Evolutionary conservation across 2,329 filamentous ascomycete genomes (phyloP).

Genomic region (Capronia epimyces): DNA sequence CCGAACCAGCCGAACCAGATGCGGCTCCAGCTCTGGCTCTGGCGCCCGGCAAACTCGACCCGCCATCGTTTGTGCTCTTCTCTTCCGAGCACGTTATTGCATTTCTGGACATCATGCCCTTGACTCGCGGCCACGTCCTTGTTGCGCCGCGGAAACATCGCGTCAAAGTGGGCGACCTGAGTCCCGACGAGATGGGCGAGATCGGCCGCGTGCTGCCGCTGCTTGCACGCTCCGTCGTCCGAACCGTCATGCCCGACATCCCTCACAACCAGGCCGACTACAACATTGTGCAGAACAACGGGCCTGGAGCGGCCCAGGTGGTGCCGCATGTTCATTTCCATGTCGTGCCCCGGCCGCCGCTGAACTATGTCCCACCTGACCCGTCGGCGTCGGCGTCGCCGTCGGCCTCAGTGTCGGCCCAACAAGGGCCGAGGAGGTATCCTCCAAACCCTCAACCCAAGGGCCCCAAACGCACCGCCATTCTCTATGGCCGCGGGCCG

Average conservation of each 20-base stretch:
- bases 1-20: no score
- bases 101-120: conserved; percentile 89
- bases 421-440: conserved; percentile 21
- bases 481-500: conserved; percentile 45
- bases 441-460: conserved; percentile 15
- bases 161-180: conserved; percentile 69
- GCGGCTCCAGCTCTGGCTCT: background rate
- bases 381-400: no score
- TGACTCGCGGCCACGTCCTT: conserved; percentile 76
- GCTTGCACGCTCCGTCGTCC: conserved; percentile 64
- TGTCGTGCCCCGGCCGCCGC: conserved; percentile 71
- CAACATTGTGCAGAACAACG: conserved; percentile 97
- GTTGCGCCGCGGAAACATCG: conserved; percentile 73
- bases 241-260: conserved; percentile 54
- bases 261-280: conserved; percentile 57
- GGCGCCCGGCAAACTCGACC: conserved; percentile 20
- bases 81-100: conserved; percentile 72
- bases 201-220: conserved; percentile 44
- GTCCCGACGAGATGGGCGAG: conserved; percentile 57
- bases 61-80: conserved; percentile 56
- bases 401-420: no score
- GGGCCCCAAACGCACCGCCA: conserved; percentile 30
- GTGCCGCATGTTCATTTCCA: conserved; percentile 94
- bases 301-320: conserved; percentile 81
- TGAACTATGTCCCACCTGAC: conserved; percentile 28